Evolutionary conservation across 106 monocot species (phyloP).

Genomic region (Allium fistulosum): DNA sequence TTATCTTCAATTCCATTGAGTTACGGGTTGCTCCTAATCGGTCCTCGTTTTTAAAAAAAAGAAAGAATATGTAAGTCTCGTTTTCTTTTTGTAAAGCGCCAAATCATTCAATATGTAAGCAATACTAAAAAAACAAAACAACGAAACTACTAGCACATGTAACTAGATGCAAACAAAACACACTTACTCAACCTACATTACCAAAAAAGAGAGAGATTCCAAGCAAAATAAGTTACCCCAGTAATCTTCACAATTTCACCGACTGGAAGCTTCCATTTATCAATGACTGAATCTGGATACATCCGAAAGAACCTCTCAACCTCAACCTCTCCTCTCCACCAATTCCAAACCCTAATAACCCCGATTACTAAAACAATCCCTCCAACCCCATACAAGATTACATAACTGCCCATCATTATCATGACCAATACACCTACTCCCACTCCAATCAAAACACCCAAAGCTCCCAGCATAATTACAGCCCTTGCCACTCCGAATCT

Average conservation of each 20-base stretch:
- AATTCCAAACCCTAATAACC: constrained; percentile 29
- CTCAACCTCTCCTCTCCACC: constrained; percentile 13
- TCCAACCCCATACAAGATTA: constrained; percentile 2
- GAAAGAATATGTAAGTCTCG: too few species aligned
- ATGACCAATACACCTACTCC: constrained; percentile 21
- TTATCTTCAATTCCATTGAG: too few species aligned
- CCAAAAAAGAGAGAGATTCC: not conserved
- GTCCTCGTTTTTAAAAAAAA: too few species aligned
- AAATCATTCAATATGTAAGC: too few species aligned
- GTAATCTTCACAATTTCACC: constrained; percentile 42
- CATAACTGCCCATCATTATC: constrained; percentile 6
- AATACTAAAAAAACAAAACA: too few species aligned
- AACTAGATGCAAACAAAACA: too few species aligned
- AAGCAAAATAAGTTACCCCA: constrained; percentile 20
- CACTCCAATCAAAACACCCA: constrained; percentile 15
- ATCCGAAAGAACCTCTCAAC: constrained; percentile 32
- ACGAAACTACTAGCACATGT: too few species aligned
- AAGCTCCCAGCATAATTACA: constrained; percentile 11
- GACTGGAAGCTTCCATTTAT: constrained; percentile 26
- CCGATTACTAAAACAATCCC: constrained; percentile 6
- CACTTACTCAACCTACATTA: not conserved
- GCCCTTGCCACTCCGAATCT: constrained; percentile 18
- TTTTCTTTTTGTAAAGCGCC: too few species aligned
- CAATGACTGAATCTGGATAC: constrained; percentile 17
- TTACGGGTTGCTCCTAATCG: too few species aligned